Base-by-base conservation (phyloP, 176 grass and related monocot genomes). In the Aegilops tauschii region DNA sequence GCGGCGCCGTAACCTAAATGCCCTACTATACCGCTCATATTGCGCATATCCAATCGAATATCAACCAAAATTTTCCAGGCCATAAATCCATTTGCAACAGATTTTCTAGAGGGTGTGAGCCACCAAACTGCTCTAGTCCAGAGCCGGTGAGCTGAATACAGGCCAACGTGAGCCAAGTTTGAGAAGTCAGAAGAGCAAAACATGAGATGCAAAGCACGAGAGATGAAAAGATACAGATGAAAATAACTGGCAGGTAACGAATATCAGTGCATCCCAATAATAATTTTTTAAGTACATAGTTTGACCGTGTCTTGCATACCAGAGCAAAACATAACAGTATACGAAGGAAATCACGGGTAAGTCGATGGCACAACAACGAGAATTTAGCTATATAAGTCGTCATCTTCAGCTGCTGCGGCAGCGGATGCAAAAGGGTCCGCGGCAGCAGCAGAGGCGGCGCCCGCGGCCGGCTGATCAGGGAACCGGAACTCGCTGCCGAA, bases 401-500 rank as follows among this genome's bases (percentile, higher is more conserved):
- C 95, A 32, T 97, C 95, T 65, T 94, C 95, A 42, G 88, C 90
- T 21, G 82, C 77, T 1, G 62, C 73, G 1, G 68, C 90, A 54
- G 93, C 72, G 12, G 91, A 68, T 40, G 91, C 84, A 35, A 93
- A 97, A 21, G 94, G 89, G 23, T 93, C 89, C 3, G 92, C 31
- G 6, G 78, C 88, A 17, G 70, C 56, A 1, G 59, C 80, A 34
- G 80, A 69, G 34, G 30, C 78, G 17, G 76, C 36, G 3, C 28
- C 78, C 0, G 80, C 50, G 6, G 87, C 69, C 30, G 83, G 73
- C 56, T 83, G 92, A 47, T 89, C 90, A 4, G 90, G 12, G 69
- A 97, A 97, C 11, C 95, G 89, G 87, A 97, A 97, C 84, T 97
- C 95, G 3, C 82, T 97, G 67, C 95, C 95, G 8, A 97, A 79